Evolutionary conservation across 495 filamentous ascomycete species (phyloP).

Genomic region (Patellaria atrata): DNA sequence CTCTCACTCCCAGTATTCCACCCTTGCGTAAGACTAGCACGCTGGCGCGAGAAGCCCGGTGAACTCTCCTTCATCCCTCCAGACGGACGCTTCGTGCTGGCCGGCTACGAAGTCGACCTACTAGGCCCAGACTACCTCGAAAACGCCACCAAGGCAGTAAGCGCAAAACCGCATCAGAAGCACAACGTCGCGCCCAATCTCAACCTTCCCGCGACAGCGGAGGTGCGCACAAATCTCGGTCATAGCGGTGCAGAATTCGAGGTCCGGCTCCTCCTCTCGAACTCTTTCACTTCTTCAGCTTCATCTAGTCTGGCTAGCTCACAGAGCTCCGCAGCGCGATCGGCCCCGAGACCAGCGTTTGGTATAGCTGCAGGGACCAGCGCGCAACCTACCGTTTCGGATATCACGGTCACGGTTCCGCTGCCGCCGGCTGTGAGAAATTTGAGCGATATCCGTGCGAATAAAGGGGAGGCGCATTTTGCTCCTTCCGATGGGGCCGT

Average conservation of each 20-base stretch:
- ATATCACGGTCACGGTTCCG: conserved; percentile 67
- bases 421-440: conserved; percentile 71
- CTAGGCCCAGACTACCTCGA: conserved; percentile 30
- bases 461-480: conserved; percentile 72
- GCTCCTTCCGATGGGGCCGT: conserved; percentile 53
- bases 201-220: conserved; percentile 65
- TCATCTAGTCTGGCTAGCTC: conserved; percentile 15
- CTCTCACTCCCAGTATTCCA: conserved; percentile 92
- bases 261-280: conserved; percentile 53
- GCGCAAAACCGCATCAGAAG: not conserved
- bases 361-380: conserved; percentile 33
- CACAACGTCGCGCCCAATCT: conserved; percentile 39
- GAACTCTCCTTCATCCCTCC: conserved; percentile 90
- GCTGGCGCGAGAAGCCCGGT: conserved; percentile 77
- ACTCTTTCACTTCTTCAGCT: conserved; percentile 8
- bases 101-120: conserved; percentile 88
- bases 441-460: conserved; percentile 70
- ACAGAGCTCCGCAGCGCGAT: conserved; percentile 2
- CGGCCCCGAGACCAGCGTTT: conserved; percentile 33
- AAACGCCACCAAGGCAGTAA: conserved; percentile 10
- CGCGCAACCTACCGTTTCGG: conserved; percentile 56
- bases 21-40: conserved; percentile 74
- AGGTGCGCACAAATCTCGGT: conserved; percentile 69
- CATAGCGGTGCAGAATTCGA: conserved; percentile 70
- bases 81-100: conserved; percentile 87